phyloP scores from a whole-genome alignment of 108 stramenopile species.

The Cylindrotheca fusiformis region DNA sequence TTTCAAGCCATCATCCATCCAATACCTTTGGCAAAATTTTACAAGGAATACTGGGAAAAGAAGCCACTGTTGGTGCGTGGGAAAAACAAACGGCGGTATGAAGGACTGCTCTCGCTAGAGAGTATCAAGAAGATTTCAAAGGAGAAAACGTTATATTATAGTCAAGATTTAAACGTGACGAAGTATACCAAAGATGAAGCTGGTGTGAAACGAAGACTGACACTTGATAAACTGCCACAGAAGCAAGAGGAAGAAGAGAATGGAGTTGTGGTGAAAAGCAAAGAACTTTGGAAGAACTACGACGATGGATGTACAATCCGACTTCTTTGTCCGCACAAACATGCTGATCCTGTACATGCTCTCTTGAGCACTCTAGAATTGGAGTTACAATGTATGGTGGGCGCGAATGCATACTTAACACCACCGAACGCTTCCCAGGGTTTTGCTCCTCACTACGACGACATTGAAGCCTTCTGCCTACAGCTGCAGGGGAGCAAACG shows the following conservation, averaged over 20 bases:
- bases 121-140: slow-evolving; percentile 54
- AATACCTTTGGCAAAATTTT: slow-evolving; percentile 64
- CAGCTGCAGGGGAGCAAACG: slow-evolving; percentile 90
- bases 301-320: slow-evolving; percentile 85
- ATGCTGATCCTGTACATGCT: slow-evolving; percentile 73
- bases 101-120: slow-evolving; percentile 58
- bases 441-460: slow-evolving; percentile 99
- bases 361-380: slow-evolving; percentile 84
- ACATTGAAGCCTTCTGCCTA: slow-evolving; percentile 95
- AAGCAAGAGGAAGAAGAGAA: slow-evolving; percentile 17
- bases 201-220: slow-evolving; percentile 75
- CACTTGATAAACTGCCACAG: slow-evolving; percentile 61
- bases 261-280: slow-evolving; percentile 57
- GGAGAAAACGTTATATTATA: slow-evolving; percentile 69
- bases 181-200: slow-evolving; percentile 66
- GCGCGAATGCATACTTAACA: slow-evolving; percentile 95
- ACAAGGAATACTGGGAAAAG: slow-evolving; percentile 78
- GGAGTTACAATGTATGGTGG: slow-evolving; percentile 94
- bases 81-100: slow-evolving; percentile 32
- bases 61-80: slow-evolving; percentile 65
- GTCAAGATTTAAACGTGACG: slow-evolving; percentile 91
- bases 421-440: slow-evolving; percentile 89
- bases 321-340: slow-evolving; percentile 92
- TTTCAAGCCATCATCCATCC: slow-evolving; percentile 68
- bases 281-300: slow-evolving; percentile 83